Evolutionary conservation across 2,329 filamentous ascomycete genomes (phyloP), one percentile per base, ranked within the genome.

Genomic region (Phyllosticta paracitricarpa): DNA sequence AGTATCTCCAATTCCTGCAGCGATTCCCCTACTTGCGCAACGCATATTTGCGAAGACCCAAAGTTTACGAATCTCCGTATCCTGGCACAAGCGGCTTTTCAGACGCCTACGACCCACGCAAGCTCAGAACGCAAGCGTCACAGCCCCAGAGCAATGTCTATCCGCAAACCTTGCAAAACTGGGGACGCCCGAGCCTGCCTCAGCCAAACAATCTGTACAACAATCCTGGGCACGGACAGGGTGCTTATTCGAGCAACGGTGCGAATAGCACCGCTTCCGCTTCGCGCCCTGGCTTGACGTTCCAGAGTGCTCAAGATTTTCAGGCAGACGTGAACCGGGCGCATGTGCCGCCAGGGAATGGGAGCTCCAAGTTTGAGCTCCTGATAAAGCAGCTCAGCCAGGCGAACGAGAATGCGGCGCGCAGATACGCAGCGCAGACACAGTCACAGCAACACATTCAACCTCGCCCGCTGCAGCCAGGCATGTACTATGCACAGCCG

Each of bases 11-110:
- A 66, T 74, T 77, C 64, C 66, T 79, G 52, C 71, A 73, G 65
- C 73, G 75, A 61, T 79, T 77, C 63, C 77, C 77, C 10, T 78
- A 78, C 65, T 70, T 79, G 35, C 72, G 71, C 61, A 77, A 78
- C 63, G 73, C 74, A 59, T 78, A 75, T 67, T 72, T 76, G 57
- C 71, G 76, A 63, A 71, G 75, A 68, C 73, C 74, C 64, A 75
- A 76, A 68, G 73, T 73, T 68, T 79, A 79, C 69, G 72, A 76
- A 59, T 78, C 76, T 64, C 77, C 77, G 62, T 79, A 79, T 26
- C 60, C 60, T 33, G 60, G 60, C 6, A 58, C 52, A 8, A 58
- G 51, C 24, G 60, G 60, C 12, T 62, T 62, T 26, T 62, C 60
- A 19, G 60, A 58, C 24, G 48, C 54, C 9, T 61, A 61, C 48